Evolutionary conservation across 768 basidiomycete species (phyloP).

Genomic region (Collybia mongolica): DNA sequence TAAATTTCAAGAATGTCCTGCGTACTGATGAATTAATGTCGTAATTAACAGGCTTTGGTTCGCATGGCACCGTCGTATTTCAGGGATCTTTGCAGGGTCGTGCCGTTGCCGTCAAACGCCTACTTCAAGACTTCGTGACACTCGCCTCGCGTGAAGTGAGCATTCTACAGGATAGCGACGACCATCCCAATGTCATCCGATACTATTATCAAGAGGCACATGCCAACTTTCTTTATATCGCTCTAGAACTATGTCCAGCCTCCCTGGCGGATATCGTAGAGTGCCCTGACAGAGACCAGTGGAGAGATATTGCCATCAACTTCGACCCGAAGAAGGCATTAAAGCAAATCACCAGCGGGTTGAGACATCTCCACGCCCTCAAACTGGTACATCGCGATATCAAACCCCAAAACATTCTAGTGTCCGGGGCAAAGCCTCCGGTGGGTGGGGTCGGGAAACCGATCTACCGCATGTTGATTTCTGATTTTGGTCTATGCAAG

Average conservation of each 20-base stretch:
- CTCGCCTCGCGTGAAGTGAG: constrained; percentile 92
- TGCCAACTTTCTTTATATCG: constrained; percentile 94
- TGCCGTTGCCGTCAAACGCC: constrained; percentile 96
- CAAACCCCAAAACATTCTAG: constrained; percentile 96
- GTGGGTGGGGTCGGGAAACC: constrained; percentile 31
- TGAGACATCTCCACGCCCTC: constrained; percentile 88
- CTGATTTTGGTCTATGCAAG: constrained; percentile 97
- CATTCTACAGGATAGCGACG: constrained; percentile 94
- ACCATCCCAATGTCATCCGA: constrained; percentile 97
- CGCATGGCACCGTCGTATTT: constrained; percentile 95
- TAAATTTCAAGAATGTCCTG: constrained; percentile 22
- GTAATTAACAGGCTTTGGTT: constrained; percentile 75
- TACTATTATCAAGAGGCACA: constrained; percentile 97
- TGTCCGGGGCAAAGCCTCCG: constrained; percentile 66
- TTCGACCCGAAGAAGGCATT: constrained; percentile 90
- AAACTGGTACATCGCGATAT: constrained; percentile 99
- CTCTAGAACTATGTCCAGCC: constrained; percentile 91
- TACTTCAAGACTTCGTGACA: constrained; percentile 93
- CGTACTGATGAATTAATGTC: constrained; percentile 4
- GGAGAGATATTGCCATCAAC: constrained; percentile 71
- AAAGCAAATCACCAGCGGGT: constrained; percentile 81
- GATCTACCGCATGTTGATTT: constrained; percentile 84
- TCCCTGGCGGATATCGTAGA: constrained; percentile 88
- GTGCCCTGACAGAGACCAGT: constrained; percentile 62
- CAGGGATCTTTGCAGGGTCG: constrained; percentile 95